Evolutionary conservation across 1,284 basidiomycete genomes (phyloP).

Genomic region (Trichosporon faecale): DNA sequence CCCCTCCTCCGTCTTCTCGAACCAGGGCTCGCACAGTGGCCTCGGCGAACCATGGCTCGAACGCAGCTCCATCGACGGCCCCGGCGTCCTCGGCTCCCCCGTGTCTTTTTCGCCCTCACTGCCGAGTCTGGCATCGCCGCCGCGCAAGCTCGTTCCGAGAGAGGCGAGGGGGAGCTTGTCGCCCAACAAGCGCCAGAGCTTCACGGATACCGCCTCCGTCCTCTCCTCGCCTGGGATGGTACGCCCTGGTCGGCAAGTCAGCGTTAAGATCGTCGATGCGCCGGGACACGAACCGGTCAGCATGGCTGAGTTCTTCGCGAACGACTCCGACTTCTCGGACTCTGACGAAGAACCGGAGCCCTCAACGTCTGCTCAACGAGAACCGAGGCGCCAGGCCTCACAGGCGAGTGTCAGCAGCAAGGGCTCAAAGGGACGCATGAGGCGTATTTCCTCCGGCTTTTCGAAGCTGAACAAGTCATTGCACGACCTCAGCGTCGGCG

Average conservation of each 20-base stretch:
- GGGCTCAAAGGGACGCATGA: not conserved
- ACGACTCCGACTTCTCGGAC: not conserved
- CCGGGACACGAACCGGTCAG: slow-evolving; percentile 1
- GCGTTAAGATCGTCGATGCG: slow-evolving; percentile 5
- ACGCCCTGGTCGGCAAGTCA: not conserved
- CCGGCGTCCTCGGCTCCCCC: not conserved
- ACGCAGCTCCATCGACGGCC: not conserved
- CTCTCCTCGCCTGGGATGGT: not conserved
- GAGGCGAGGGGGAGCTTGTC: not conserved
- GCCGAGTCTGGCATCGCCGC: not conserved
- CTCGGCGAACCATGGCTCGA: not conserved
- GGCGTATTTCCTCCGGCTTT: not conserved
- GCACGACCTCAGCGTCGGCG: not conserved
- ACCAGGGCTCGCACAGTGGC: not conserved
- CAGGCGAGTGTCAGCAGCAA: not conserved
- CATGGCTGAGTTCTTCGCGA: slow-evolving; percentile 1
- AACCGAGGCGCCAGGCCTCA: not conserved
- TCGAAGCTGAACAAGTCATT: not conserved
- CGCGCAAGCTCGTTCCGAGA: not conserved
- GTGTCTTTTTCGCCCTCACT: not conserved
- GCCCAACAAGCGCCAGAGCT: not conserved
- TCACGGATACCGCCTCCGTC: not conserved
- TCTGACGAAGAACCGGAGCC: not conserved
- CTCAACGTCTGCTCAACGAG: not conserved
- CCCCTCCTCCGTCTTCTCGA: not conserved